phyloP scores from a whole-genome alignment of 306 rosid species.

The Echinosophora koreensis region DNA sequence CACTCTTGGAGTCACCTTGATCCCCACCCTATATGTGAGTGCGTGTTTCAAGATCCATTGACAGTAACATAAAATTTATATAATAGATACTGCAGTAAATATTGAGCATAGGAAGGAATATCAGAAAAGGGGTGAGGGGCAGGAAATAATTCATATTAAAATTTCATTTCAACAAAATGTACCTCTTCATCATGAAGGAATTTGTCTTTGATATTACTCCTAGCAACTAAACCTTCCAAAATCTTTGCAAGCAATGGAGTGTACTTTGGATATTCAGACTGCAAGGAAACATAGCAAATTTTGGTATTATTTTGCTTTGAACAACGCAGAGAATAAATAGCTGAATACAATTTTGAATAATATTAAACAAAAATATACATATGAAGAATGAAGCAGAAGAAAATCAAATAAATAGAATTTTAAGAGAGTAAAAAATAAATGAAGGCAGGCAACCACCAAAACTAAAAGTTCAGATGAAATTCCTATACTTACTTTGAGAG shows the following conservation, averaged over 20 bases:
- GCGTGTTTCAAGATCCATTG: not conserved
- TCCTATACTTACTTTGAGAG: constrained; percentile 71
- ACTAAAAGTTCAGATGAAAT: constrained; percentile 12
- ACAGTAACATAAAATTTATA: not conserved
- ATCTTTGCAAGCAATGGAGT: constrained; percentile 82
- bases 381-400: constrained; percentile 3
- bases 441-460: constrained; percentile 31
- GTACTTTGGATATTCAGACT: constrained; percentile 89
- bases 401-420: constrained; percentile 15
- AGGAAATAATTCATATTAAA: constrained; percentile 11
- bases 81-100: constrained; percentile 11
- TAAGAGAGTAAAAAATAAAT: constrained; percentile 22
- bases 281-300: constrained; percentile 53
- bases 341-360: constrained; percentile 4
- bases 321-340: constrained; percentile 37
- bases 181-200: constrained; percentile 73
- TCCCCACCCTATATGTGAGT: constrained; percentile 12
- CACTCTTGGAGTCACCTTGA: not conserved
- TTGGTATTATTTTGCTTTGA: constrained; percentile 30
- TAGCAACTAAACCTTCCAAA: constrained; percentile 84
- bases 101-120: constrained; percentile 31
- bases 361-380: not conserved
- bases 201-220: constrained; percentile 63
- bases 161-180: constrained; percentile 22
- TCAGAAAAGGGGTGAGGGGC: not conserved